Evolutionary conservation across 129 eudicot species (phyloP).

Genomic region (Silybum marianum): DNA sequence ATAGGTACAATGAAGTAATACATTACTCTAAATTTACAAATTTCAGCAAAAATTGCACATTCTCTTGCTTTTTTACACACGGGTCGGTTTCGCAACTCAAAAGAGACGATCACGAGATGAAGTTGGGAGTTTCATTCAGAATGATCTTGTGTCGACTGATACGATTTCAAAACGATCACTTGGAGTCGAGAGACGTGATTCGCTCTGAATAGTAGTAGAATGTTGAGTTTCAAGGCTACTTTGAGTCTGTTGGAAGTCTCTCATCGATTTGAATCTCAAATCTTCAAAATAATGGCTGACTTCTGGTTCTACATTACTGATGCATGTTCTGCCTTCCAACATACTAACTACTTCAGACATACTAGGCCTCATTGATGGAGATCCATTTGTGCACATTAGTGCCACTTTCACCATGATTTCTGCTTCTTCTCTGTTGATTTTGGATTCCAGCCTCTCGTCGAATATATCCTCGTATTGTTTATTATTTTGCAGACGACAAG

Average conservation of each 20-base stretch:
- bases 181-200: constrained; percentile 30
- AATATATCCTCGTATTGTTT: constrained; percentile 52
- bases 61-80: neutral
- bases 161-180: constrained; percentile 35
- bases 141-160: constrained; percentile 29
- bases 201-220: constrained; percentile 32
- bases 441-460: constrained; percentile 51
- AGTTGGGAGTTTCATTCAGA: neutral
- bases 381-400: constrained; percentile 65
- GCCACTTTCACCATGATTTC: constrained; percentile 59
- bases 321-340: constrained; percentile 55
- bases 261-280: constrained; percentile 74
- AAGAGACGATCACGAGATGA: neutral
- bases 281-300: constrained; percentile 43
- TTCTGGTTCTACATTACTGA: constrained; percentile 50
- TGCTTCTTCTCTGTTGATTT: constrained; percentile 58
- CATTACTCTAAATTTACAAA: neutral
- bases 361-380: constrained; percentile 68
- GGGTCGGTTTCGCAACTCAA: neutral
- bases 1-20: neutral
- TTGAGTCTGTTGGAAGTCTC: constrained; percentile 39
- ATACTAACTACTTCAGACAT: constrained; percentile 77
- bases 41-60: neutral
- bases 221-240: constrained; percentile 32
- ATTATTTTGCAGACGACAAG: constrained; percentile 55